Base-by-base conservation (phyloP, 2,329 filamentous ascomycete species). In the Colletotrichum sidae region DNA sequence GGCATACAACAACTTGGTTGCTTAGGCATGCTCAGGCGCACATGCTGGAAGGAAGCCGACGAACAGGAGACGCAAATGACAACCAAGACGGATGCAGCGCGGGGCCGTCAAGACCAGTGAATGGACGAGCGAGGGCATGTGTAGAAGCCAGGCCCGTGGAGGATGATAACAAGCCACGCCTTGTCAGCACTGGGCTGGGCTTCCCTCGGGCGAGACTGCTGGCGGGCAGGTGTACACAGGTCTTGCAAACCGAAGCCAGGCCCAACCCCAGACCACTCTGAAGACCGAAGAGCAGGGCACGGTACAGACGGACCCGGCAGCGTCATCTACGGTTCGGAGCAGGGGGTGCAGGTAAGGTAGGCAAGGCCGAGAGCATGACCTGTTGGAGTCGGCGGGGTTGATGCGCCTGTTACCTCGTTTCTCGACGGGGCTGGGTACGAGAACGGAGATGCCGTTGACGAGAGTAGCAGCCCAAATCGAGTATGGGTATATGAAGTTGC, bases 71-170 rank as follows among this genome's bases (percentile, higher is more conserved):
- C 13, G 51, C 38, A 10, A 60, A 65, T 35, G 17, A 38, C 45
- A 25, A 45, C 38, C 15, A 15, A 45, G 42, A 50, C 25, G 25
- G 4, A 25, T 42, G 44, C 54, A 50, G 50, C 60, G 60, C 55
- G 64, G 60, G 60, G 64, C 17, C 34, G 46, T 33, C n/a, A 37
- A 15, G 51, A 13, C 42, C 44, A 53, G 25, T 66, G 63, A 63
- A 53, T 63, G 64, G 55, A 51, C 45, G 51, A n/a, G 60, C 54
- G 38, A 59, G 45, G 4, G 25, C 25, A 25, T 25, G 25, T 25
- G 25, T 25, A 25, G 4, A 25, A 25, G 25, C 54, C 60, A 46
- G 4, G 59, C 55, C 42, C n/a, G 58, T 35, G 17, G 52, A 42
- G 63, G 63, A 63, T 57, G 52, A 47, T 41, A 53, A 53, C 44